Evolutionary conservation across 495 filamentous ascomycete genomes (phyloP).

Genomic region (Penicillium crystallinum): DNA sequence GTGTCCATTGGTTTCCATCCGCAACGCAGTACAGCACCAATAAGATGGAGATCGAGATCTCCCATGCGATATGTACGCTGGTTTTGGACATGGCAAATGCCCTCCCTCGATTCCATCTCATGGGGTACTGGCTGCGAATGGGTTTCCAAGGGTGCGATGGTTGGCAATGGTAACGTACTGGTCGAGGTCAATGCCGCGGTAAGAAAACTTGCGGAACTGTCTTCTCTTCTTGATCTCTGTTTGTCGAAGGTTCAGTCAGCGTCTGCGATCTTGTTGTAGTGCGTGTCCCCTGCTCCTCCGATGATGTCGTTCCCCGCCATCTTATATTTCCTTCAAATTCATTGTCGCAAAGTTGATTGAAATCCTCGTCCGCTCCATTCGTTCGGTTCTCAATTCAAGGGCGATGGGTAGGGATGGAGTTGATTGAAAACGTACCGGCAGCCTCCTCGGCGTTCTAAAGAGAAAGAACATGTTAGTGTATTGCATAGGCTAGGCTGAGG

Average conservation of each 20-base stretch:
- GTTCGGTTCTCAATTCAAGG: slow-evolving; percentile 2
- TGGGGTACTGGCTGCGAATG: slow-evolving; percentile 9
- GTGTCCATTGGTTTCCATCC: background rate
- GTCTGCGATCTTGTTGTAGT: slow-evolving; percentile 18
- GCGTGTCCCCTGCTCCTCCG: slow-evolving; percentile 23
- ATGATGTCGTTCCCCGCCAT: slow-evolving; percentile 9
- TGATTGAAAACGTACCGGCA: slow-evolving; percentile 60
- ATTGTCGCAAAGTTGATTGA: background rate
- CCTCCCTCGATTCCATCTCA: slow-evolving; percentile 55
- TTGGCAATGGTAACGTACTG: slow-evolving; percentile 61
- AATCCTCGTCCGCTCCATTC: background rate
- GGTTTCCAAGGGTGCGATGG: slow-evolving; percentile 38
- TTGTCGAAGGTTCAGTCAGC: slow-evolving; percentile 37
- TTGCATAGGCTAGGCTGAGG: slow-evolving; percentile 1
- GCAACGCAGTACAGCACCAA: background rate
- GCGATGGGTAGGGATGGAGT: slow-evolving; percentile 9
- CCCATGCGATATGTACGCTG: background rate
- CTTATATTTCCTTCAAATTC: background rate
- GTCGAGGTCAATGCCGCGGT: slow-evolving; percentile 98
- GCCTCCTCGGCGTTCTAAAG: slow-evolving; percentile 86
- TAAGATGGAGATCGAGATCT: slow-evolving; percentile 1
- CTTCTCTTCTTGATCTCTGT: slow-evolving; percentile 97
- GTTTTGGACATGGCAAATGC: slow-evolving; percentile 10
- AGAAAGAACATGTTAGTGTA: slow-evolving; percentile 34
- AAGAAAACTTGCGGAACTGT: slow-evolving; percentile 99